These are phyloP conservation scores for Aspergillus coremiiformis DNA, from an alignment of 495 filamentous ascomycete genomes.

Conservation along the genomic window DNA sequence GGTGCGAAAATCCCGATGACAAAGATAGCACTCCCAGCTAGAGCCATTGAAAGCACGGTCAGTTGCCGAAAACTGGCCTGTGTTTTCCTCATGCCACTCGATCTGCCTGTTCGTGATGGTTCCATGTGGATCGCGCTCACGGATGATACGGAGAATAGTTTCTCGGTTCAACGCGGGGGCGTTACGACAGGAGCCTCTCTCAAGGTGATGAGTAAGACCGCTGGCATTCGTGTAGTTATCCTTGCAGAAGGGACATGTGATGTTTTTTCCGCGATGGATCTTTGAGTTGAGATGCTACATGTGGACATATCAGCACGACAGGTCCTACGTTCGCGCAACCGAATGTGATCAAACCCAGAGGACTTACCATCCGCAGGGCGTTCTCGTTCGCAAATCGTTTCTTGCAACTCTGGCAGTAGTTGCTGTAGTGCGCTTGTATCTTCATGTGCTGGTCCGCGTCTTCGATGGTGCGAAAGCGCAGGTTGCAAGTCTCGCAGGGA, in stretches of 20 bases:
- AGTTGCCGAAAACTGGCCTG: slow-evolving; percentile 15
- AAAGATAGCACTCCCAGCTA: slow-evolving; percentile 41
- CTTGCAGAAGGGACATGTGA: slow-evolving; percentile 41
- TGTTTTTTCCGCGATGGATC: slow-evolving; percentile 23
- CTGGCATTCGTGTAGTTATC: slow-evolving; percentile 31
- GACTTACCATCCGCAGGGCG: slow-evolving; percentile 32
- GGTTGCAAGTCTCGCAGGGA: slow-evolving; percentile 33
- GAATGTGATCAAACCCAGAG: background rate
- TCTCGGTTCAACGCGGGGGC: slow-evolving; percentile 33
- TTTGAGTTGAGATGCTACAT: slow-evolving; percentile 39
- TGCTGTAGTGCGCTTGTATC: slow-evolving; percentile 20
- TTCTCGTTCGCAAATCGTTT: slow-evolving; percentile 32
- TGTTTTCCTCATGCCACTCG: slow-evolving; percentile 23
- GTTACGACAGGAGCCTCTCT: slow-evolving; percentile 31
- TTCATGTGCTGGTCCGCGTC: slow-evolving; percentile 35
- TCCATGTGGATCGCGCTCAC: slow-evolving; percentile 26
- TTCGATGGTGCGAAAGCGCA: slow-evolving; percentile 16
- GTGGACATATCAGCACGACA: background rate
- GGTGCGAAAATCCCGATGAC: slow-evolving; percentile 29
- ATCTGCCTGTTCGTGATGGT: slow-evolving; percentile 37
- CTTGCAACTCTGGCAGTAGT: slow-evolving; percentile 35
- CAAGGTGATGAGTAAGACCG: slow-evolving; percentile 40
- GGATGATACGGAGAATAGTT: slow-evolving; percentile 25
- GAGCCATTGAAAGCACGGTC: slow-evolving; percentile 30
- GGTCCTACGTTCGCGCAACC: background rate